These are phyloP conservation scores for Apiospora arundinis DNA, from an alignment of 2,329 filamentous ascomycete species.

Conservation along the genomic window DNA sequence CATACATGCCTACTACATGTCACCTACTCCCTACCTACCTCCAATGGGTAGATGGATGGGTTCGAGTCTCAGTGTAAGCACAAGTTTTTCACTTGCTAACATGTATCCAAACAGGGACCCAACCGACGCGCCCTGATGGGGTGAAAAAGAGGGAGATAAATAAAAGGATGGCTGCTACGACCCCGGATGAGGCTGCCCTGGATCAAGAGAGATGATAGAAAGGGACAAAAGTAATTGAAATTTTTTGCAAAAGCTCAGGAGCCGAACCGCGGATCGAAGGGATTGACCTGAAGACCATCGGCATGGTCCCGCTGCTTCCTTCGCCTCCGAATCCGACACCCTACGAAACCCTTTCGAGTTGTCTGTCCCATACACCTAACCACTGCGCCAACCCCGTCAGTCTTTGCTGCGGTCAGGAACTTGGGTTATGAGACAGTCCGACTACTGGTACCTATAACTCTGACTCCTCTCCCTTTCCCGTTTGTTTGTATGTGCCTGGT, in stretches of 20 bases:
- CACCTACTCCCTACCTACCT: not conserved
- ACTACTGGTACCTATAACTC: not conserved
- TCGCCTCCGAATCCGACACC: not conserved
- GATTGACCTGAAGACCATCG: slow-evolving; percentile 1
- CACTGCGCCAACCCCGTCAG: slow-evolving; percentile 12
- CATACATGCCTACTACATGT: not conserved
- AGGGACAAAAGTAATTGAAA: no score
- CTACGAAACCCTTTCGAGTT: not conserved
- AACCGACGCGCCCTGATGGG: slow-evolving; percentile 6
- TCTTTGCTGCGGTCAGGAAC: not conserved
- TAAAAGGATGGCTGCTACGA: not conserved
- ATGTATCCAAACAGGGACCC: not conserved
- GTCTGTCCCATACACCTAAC: slow-evolving; percentile 7
- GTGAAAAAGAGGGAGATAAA: not conserved
- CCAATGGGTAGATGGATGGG: not conserved
- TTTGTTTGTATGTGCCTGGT: not conserved
- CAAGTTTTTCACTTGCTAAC: not conserved
- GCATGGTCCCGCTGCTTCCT: not conserved
- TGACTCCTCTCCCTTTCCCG: not conserved
- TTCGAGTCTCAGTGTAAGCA: not conserved
- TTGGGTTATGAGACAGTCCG: not conserved
- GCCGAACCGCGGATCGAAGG: not conserved
- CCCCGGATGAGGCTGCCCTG: not conserved
- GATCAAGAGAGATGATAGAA: not conserved
- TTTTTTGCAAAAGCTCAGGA: slow-evolving; percentile 6